phyloP scores from a whole-genome alignment of 768 basidiomycete genomes.

The Naganishia onofrii region DNA sequence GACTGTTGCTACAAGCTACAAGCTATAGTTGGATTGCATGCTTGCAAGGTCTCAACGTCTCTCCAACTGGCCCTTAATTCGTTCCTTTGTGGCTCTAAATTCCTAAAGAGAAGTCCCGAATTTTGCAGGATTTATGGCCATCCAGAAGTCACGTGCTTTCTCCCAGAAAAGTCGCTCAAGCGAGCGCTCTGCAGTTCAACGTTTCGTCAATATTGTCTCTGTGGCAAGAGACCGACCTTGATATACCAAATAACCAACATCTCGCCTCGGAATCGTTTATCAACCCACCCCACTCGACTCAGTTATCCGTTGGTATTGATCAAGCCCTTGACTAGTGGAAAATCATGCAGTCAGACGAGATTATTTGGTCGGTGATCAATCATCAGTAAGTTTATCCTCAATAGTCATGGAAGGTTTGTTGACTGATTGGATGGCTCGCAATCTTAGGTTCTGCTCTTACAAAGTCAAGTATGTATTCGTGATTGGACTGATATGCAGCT shows the following conservation, averaged over 20 bases:
- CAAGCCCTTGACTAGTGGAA: background rate
- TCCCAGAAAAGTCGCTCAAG: constrained; percentile 11
- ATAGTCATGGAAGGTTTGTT: constrained; percentile 22
- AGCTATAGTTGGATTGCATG: too few species aligned
- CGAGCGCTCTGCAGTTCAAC: background rate
- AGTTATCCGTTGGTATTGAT: background rate
- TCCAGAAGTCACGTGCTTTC: constrained; percentile 3
- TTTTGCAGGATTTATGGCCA: too few species aligned
- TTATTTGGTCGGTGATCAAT: constrained; percentile 96
- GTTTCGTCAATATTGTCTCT: background rate
- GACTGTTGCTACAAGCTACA: too few species aligned
- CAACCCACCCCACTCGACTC: background rate
- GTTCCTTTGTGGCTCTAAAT: too few species aligned
- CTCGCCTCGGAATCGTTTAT: too few species aligned
- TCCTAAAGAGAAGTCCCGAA: too few species aligned
- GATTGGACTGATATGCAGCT: constrained; percentile 45
- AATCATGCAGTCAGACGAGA: constrained; percentile 69
- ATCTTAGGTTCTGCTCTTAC: constrained; percentile 86
- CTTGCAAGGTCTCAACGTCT: too few species aligned
- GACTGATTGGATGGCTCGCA: constrained; percentile 12
- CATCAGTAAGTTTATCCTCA: constrained; percentile 52
- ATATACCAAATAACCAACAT: background rate
- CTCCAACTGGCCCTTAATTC: too few species aligned
- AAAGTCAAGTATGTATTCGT: constrained; percentile 74
- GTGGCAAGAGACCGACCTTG: background rate